Base-by-base conservation (phyloP, 2,329 filamentous ascomycete species). In the Plectosphaerella plurivora region DNA sequence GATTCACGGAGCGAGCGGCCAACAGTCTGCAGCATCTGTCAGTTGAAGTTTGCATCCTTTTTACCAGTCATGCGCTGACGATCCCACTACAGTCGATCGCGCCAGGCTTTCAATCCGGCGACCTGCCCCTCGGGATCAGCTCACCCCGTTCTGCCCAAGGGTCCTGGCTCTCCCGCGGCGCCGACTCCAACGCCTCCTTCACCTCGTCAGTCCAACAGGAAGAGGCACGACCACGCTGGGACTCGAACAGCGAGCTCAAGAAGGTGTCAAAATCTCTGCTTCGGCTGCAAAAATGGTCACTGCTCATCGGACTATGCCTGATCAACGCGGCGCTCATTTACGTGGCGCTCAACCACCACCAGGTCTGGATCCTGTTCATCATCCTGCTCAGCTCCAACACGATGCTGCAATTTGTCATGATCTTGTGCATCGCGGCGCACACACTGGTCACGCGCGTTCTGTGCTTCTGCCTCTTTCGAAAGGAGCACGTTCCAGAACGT, bases 381-480 rank as follows among this genome's bases (percentile, higher is more conserved):
- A 61, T 74, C 0, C 66, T 76, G 2, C 64, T 77, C 45, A 77
- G 74, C 59, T 74, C 72, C 52, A 70, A 73, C 57, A 76, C 75
- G 0, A 63, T 71, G 20, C 60, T 74, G 0, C 73, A 75, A 55
- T 64, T 68, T 1, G 56, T 70, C 39, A 75, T 77, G 66, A 69
- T 75, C 20, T 28, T 72, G 25, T 68, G 65, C 49, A 69, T 75
- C 41, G 59, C 70, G 24, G 35, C 61, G 0, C 65, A 63, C 49
- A 64, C 59, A 22, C 50, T 71, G 28, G 54, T 64, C 48, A 70
- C 66, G 9, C 61, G 59, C 10, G 49, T 65, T 0, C 50, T 69
- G 16, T 66, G 66, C 48, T 64, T 61, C 3, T 69, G 58, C 44
- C 57, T 59, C 50, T 55, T 56, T n/a, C 59, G 57, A 14, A 67